Base-by-base conservation (phyloP, 495 filamentous ascomycete species). In the Xylaria palmicola region DNA sequence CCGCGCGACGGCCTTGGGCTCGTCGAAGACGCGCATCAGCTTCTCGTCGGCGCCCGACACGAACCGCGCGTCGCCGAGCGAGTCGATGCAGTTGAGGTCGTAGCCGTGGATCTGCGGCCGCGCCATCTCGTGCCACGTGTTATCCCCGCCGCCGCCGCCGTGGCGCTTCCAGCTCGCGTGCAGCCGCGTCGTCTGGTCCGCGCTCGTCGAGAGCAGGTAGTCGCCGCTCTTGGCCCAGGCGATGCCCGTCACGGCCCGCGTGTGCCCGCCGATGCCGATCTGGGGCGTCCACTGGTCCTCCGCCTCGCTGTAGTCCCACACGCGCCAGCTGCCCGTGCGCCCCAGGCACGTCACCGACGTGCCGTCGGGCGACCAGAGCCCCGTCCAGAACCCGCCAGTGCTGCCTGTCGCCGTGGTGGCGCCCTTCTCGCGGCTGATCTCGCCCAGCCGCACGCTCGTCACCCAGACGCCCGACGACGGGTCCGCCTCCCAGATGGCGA, bases 41-140 rank as follows among this genome's bases (percentile, higher is more conserved):
- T 99, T 99, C 77, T 99, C 94, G 66, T 99, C 95, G 36, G 94
- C 94, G n/a, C 94, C 94, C 43, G 92, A 93, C 26, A 99, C 86
- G 67, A 98, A 98, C 50, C 84, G 86, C 13, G 84, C 77, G 26
- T 79, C 70, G 4, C 85, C 84, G 24, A 97, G 71, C 4, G 88
- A 83, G 67, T 90, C 88, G 63, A 97, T 85, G 71, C 93, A 97
- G 77, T 98, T 99, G 62, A 99, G 81, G 71, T 97, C 94, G 69
- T 99, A 99, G 36, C 94, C 94, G 77, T 99, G 94, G 57, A 98
- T 98, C 68, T 99, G 94, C 17, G 94, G 95, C 45, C 94, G 83
- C 6, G 93, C 86, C 75, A 98, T 90, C 75, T 98, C 94, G 74
- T 98, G 94, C 95, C 95, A 98, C 30, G 89, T 87, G 22, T 60